Base-by-base conservation (phyloP, 2,329 filamentous ascomycete genomes). In the Fragosphaeria purpurea region DNA sequence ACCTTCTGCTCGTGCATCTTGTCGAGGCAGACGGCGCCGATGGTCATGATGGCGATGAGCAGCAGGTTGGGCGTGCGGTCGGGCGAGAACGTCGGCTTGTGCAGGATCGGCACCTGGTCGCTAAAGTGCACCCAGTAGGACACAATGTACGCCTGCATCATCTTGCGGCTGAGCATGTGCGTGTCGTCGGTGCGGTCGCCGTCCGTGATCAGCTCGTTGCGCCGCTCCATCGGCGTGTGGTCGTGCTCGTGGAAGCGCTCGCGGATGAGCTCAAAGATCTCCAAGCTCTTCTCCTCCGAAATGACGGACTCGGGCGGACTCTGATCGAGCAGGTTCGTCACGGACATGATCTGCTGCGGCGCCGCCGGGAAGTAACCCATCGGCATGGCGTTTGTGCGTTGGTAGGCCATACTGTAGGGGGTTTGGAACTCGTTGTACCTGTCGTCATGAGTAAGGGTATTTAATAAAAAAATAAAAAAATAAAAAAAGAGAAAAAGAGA, bases 71-170 rank as follows among this genome's bases (percentile, higher is more conserved):
- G 88, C 31, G 88, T 93, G 55, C 82, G 86, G 61, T 95, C 88
- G 0, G 91, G 85, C 5, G 83, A 86, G 66, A 97, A 98, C 0
- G 91, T 96, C 4, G 93, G 89, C 62, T 90, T 88, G 67, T 98
- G 93, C 45, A 97, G 73, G 53, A 98, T 95, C 1, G 93, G 93
- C 56, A 97, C 76, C 64, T 97, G 93, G 49, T 90, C 85, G 65
- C 93, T 94, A 61, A 96, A 95, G 65, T 96, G 86, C 48, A 86
- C 76, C 93, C 93, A 98, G 66, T 94, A 98, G 2, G 89, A 95
- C 9, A 83, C 79, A 57, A 95, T 89, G 62, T 96, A 97, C 4
- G 83, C 85, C 67, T 96, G 88, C 86, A 97, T 94, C 88, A 95
- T 96, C 60, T 85, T 82, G 60, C 90, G 75, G 65, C 91, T 95